Base-by-base conservation (phyloP, 495 filamentous ascomycete species). In the Cladorrhinum samala region DNA sequence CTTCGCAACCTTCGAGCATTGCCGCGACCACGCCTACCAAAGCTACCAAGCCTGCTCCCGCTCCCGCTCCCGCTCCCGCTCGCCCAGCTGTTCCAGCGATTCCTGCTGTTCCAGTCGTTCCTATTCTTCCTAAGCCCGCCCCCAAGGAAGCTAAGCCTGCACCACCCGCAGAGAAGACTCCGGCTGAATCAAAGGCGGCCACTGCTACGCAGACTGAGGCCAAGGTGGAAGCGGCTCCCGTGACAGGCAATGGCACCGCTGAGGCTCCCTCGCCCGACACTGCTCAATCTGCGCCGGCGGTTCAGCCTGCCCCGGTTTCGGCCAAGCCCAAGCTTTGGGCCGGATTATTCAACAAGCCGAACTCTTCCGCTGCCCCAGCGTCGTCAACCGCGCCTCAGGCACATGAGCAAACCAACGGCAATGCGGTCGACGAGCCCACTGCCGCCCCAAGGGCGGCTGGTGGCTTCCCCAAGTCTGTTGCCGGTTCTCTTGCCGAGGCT, bases 271-370 rank as follows among this genome's bases (percentile, higher is more conserved):
- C 65, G 13, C 53, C 44, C 2, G 14, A n/a, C n/a, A n/a, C n/a
- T n/a, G n/a, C n/a, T n/a, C n/a, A 59, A 19, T n/a, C 64, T 19
- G 3, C 60, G n/a, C 54, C 57, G 14, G 66, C 73, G 54, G 52
- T 63, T 14, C 61, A 71, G 30, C 52, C 58, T 5, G 65, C 75
- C 13, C 62, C 77, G 40, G 67, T 68, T 18, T 65, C 78, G 24
- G 55, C 71, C 2, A 73, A 69, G 40, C 85, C 85, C 2, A 90
- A 88, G 64, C 83, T 85, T 3, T 94, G 89, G 89, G 83, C 88
- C 9, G 85, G 86, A 42, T 70, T 94, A 16, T 83, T 92, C 39
- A 70, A 83, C 37, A 76, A 77, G 30, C 77, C 83, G 46, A 64
- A 66, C 18, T 51, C 68, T 24, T 63, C 67, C 4, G 57, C 55